Conservation (phyloP, 1,284 basidiomycete genomes). For the Porodaedalea pini region DNA sequence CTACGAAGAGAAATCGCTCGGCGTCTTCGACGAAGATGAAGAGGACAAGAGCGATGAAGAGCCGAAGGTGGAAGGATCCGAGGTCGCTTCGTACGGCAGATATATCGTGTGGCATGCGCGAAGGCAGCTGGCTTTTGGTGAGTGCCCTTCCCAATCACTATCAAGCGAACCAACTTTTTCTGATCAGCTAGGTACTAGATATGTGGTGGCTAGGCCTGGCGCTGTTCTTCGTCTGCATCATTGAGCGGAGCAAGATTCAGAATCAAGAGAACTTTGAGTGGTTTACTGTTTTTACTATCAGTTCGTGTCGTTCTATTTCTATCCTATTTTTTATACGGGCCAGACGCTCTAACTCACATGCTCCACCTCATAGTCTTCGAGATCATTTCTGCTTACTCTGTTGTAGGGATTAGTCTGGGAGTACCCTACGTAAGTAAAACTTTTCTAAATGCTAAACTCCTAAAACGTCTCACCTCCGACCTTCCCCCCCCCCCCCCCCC, state of each 20-base stretch:
- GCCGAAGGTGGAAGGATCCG: conserved; percentile 38
- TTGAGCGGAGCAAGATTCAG: conserved; percentile 69
- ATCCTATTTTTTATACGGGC: neutral
- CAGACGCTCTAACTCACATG: conserved; percentile 5
- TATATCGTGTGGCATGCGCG: conserved; percentile 81
- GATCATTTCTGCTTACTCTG: conserved; percentile 89
- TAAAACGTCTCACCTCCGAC: neutral
- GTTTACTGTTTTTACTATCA: conserved; percentile 78
- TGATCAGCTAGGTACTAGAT: conserved; percentile 41
- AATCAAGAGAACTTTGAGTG: conserved; percentile 50
- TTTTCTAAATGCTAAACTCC: neutral
- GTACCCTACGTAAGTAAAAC: conserved; percentile 51
- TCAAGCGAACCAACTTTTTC: neutral
- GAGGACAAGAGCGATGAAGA: conserved; percentile 39
- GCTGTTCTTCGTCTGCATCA: conserved; percentile 80
- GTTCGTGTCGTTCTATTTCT: conserved; percentile 41
- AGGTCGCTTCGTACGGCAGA: conserved; percentile 67
- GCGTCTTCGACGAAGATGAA: conserved; percentile 48
- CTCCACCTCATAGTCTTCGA: conserved; percentile 84
- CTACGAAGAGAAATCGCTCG: conserved; percentile 88
- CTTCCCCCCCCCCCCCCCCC: neutral
- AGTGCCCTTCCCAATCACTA: neutral
- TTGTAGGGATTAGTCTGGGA: conserved; percentile 80
- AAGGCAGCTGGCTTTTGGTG: conserved; percentile 71
- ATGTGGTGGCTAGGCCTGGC: conserved; percentile 88